phyloP scores from a whole-genome alignment of 2,329 filamentous ascomycete species.

The Diaporthe destruens region DNA sequence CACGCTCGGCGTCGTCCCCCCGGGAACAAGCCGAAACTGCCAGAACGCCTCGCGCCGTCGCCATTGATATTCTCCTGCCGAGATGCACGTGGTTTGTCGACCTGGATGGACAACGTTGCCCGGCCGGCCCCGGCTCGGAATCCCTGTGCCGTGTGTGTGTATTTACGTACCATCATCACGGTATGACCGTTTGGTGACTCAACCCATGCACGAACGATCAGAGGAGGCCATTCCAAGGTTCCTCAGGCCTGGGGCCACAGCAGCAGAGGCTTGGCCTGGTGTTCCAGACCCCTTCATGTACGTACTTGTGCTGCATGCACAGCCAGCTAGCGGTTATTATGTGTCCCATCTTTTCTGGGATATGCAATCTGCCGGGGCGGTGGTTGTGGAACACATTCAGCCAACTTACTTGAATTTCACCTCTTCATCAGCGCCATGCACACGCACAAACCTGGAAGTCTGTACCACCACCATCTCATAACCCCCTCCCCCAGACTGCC shows the following conservation, averaged over 20 bases:
- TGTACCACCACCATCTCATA: constrained; percentile 6
- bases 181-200: not conserved
- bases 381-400: not conserved
- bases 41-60: not conserved
- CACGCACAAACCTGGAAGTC: constrained; percentile 21
- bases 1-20: not conserved
- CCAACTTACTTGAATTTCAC: not conserved
- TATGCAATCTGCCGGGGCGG: constrained; percentile 30
- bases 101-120: not conserved
- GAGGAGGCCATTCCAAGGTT: no score
- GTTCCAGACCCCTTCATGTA: constrained; percentile 16
- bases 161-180: no score
- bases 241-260: not conserved
- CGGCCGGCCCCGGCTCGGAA: not conserved
- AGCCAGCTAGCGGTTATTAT: no score
- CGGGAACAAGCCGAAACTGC: not conserved
- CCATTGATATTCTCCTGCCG: not conserved
- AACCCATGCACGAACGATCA: not conserved
- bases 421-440: no score
- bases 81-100: not conserved
- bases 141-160: not conserved
- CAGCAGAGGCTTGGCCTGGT: not conserved
- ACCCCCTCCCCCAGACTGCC: not conserved
- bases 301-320: no score
- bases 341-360: no score